Evolutionary conservation across 805 yeast species (phyloP).

Genomic region (Maudiozyma turicensis): DNA sequence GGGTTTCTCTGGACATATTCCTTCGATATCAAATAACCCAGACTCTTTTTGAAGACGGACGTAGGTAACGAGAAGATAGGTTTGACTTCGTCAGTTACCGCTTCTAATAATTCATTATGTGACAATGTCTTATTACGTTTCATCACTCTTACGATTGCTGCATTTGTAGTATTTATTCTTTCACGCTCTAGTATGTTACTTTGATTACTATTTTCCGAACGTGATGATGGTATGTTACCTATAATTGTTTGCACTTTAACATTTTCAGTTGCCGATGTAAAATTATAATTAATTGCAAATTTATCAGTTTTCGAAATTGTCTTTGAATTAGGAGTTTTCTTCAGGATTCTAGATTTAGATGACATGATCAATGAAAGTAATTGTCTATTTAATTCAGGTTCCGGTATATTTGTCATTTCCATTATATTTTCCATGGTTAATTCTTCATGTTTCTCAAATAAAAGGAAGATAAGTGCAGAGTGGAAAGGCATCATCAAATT

Average conservation of each 20-base stretch:
- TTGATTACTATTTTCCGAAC: conserved; percentile 30
- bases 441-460: conserved; percentile 51
- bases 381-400: conserved; percentile 62
- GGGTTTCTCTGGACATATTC: conserved; percentile 73
- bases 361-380: conserved; percentile 79
- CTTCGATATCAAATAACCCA: conserved; percentile 67
- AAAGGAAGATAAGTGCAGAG: conserved; percentile 66
- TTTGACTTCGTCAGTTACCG: conserved; percentile 48
- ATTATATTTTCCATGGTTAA: conserved; percentile 55
- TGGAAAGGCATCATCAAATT: conserved; percentile 73
- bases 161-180: conserved; percentile 62
- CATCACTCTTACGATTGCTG: conserved; percentile 84
- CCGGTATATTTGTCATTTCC: conserved; percentile 62
- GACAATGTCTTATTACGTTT: conserved; percentile 54
- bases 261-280: conserved; percentile 56
- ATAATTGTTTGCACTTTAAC: conserved; percentile 45
- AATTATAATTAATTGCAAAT: conserved; percentile 58
- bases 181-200: conserved; percentile 51
- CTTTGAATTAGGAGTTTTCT: conserved; percentile 65
- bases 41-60: conserved; percentile 54
- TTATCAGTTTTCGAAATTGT: conserved; percentile 54
- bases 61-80: conserved; percentile 64
- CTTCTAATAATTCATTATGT: conserved; percentile 61
- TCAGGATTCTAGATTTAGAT: conserved; percentile 65
- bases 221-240: background rate